Percentiles rank a stretch among this genome's conserved stretches.
These are phyloP conservation scores for Talaromyces proteolyticus DNA, from an alignment of 495 filamentous ascomycete genomes.

Conservation along the genomic window DNA sequence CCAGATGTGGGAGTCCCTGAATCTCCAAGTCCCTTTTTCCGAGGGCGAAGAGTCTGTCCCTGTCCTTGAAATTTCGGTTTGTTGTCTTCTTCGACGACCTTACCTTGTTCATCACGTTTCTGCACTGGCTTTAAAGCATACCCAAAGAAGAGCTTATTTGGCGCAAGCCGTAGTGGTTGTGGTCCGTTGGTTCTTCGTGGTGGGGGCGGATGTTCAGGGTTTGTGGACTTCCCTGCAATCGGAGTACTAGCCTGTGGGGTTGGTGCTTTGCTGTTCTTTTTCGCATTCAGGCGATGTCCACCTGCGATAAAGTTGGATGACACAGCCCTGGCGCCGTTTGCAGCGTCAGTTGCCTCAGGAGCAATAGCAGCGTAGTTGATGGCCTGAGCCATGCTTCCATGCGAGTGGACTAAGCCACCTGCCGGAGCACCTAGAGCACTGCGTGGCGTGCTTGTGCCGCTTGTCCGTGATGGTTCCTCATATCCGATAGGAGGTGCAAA, in stretches of 20 bases:
- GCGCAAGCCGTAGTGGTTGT: constrained; percentile 77
- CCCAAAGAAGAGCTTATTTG: constrained; percentile 91
- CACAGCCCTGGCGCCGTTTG: constrained; percentile 53
- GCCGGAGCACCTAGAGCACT: constrained; percentile 53
- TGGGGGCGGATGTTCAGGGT: constrained; percentile 40
- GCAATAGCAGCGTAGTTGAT: constrained; percentile 97
- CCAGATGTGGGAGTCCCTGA: constrained; percentile 31
- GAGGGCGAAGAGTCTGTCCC: constrained; percentile 77
- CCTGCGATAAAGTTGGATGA: constrained; percentile 72
- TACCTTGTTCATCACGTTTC: constrained; percentile 67
- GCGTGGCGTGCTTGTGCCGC: constrained; percentile 61
- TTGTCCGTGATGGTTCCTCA: constrained; percentile 64
- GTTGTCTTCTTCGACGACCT: constrained; percentile 45
- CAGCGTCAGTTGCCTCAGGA: constrained; percentile 61
- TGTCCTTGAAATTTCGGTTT: constrained; percentile 80
- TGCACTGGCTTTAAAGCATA: constrained; percentile 86
- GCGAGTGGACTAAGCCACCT: constrained; percentile 68
- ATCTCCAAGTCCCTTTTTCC: constrained; percentile 42
- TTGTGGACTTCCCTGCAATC: constrained; percentile 61
- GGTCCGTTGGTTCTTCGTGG: constrained; percentile 64
- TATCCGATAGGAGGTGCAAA: constrained; percentile 93
- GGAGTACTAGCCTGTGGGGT: constrained; percentile 81
- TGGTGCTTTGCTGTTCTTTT: constrained; percentile 71
- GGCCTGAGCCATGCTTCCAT: constrained; percentile 91
- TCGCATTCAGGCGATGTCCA: constrained; percentile 73